Evolutionary conservation across 2,329 filamentous ascomycete genomes (phyloP), one percentile per base, ranked within the genome.

Genomic region (Periconia sp.): DNA sequence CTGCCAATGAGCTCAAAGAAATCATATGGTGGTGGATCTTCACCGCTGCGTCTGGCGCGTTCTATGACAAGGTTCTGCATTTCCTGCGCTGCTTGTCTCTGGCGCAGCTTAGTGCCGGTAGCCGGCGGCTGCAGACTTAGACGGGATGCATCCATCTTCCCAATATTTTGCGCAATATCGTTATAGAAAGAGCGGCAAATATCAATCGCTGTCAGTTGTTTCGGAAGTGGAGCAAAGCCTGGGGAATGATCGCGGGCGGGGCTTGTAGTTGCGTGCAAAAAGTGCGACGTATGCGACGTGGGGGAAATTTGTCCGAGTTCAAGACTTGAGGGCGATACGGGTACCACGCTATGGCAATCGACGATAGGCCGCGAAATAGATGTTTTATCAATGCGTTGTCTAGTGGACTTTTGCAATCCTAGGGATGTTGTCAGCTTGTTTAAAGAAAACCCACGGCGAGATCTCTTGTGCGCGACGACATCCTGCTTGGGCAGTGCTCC

Each of bases 1-100:
- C 91, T 91, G 52, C 88, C 88, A 60, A 90, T 90, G 51, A 91
- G 78, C 70, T 91, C 88, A 13, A 82, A 79, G 35, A 91, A 84
- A n/a, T 81, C 80, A 61, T 90, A 91, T 14, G 80, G 81, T 1
- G 88, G 88, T 5, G 82, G 77, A 23, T 84, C 80, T 53, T 85
- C 83, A 40, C 84, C 83, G 31, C 78, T 75, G 52, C 83, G 84
- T 52, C 79, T 78, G 59, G 85, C 86, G 55, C 84, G 79, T 59
- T 89, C 85, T 45, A 82, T 76, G 27, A 90, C 85, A 2, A 81
- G 74, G 45, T 79, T 77, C 71, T 89, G 85, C 85, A 89, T 89
- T 61, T 87, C 85, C 61, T 82, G 81, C 31, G 88, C 88, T 80
- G 90, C 87, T 68, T 89, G 82, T 31, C 87, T 75, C 48, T 86